Evolutionary conservation across 2,329 filamentous ascomycete species (phyloP).

Genomic region (Botrytis sinoallii): DNA sequence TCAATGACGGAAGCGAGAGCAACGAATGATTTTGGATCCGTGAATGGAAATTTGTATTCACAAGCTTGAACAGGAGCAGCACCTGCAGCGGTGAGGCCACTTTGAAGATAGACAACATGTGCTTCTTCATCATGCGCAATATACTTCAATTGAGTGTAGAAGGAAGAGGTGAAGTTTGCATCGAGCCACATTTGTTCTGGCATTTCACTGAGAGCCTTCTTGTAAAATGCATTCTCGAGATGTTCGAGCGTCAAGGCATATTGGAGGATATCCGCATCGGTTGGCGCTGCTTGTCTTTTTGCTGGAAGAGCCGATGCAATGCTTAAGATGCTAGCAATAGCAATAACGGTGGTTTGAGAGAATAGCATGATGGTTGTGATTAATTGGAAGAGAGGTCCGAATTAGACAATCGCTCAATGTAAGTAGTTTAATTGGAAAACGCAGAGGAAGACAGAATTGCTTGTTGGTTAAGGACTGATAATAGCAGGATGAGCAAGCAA

Average conservation of each 20-base stretch:
- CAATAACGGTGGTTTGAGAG: slow-evolving; percentile 25
- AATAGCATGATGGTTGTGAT: slow-evolving; percentile 30
- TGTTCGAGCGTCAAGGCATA: slow-evolving; percentile 53
- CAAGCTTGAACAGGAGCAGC: slow-evolving; percentile 53
- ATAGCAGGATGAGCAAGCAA: not conserved
- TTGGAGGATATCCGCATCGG: slow-evolving; percentile 42
- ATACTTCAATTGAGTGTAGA: slow-evolving; percentile 57
- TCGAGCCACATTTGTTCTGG: slow-evolving; percentile 48
- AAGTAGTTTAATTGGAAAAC: not conserved
- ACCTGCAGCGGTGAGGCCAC: slow-evolving; percentile 45
- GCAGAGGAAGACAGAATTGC: not conserved
- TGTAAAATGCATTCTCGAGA: slow-evolving; percentile 63
- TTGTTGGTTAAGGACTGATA: not conserved
- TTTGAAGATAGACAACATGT: slow-evolving; percentile 56
- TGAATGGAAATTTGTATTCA: slow-evolving; percentile 54
- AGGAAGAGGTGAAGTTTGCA: slow-evolving; percentile 49
- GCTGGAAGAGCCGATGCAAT: slow-evolving; percentile 23
- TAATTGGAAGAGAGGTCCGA: not conserved
- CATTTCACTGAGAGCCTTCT: slow-evolving; percentile 57
- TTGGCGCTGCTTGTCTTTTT: slow-evolving; percentile 28
- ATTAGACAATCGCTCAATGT: not conserved
- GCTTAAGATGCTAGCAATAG: slow-evolving; percentile 20
- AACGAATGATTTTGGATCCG: slow-evolving; percentile 49
- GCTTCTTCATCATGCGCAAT: slow-evolving; percentile 55
- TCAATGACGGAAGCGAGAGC: slow-evolving; percentile 54